Evolutionary conservation across 1,139 yeast species (phyloP).

Genomic region (Yarrowia galli): DNA sequence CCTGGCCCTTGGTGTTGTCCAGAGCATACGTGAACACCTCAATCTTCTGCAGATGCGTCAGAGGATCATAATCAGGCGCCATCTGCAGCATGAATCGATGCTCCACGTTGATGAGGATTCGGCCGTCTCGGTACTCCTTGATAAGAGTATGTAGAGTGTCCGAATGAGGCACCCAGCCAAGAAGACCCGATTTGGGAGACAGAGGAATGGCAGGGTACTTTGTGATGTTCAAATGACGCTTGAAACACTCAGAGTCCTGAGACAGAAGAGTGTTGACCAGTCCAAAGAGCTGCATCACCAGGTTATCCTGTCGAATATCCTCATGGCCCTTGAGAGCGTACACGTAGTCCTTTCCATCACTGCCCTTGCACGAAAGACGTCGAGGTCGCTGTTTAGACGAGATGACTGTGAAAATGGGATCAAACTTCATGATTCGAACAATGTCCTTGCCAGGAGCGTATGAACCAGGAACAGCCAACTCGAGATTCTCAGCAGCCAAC

Average conservation of each 20-base stretch:
- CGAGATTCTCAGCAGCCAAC: constrained; percentile 77
- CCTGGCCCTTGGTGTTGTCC: constrained; percentile 96
- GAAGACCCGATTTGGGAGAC: constrained; percentile 94
- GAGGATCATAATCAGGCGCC: constrained; percentile 96
- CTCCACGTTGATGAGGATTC: constrained; percentile 83
- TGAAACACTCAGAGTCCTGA: constrained; percentile 94
- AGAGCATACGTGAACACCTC: constrained; percentile 96
- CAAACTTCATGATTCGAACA: constrained; percentile 74
- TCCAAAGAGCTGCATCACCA: constrained; percentile 98
- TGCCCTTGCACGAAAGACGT: constrained; percentile 76
- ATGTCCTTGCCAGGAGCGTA: constrained; percentile 85
- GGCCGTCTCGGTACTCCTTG: constrained; percentile 87
- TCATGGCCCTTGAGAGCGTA: constrained; percentile 93
- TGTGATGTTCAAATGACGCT: constrained; percentile 92
- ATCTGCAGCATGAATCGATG: constrained; percentile 95
- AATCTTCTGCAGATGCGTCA: constrained; percentile 88
- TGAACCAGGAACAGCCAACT: constrained; percentile 93
- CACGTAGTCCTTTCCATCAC: constrained; percentile 89
- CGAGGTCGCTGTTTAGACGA: constrained; percentile 97
- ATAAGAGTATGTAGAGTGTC: constrained; percentile 96
- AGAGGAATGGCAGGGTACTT: constrained; percentile 92
- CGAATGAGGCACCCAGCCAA: constrained; percentile 97
- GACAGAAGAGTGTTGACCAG: constrained; percentile 87
- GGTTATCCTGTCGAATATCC: constrained; percentile 95
- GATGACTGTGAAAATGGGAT: constrained; percentile 85